phyloP scores from a whole-genome alignment of 331 rosid species.

The Ulmus americana region DNA sequence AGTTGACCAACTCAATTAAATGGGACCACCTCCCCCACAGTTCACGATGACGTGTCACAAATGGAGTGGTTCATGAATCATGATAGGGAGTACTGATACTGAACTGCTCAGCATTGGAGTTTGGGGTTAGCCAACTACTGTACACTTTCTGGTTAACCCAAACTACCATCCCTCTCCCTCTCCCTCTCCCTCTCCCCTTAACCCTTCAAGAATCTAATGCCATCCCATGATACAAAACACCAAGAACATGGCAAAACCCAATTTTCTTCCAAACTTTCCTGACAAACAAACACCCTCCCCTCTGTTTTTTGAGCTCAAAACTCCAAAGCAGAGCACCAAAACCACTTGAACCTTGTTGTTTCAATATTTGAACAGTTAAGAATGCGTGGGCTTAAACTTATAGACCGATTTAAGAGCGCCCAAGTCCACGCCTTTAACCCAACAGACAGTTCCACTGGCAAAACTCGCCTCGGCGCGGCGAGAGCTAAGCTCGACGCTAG shows the following conservation, averaged over 20 bases:
- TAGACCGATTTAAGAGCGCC: slow-evolving; percentile 55
- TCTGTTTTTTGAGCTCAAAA: neutral
- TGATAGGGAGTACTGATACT: slow-evolving; percentile 22
- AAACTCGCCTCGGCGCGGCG: slow-evolving; percentile 22
- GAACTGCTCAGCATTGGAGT: slow-evolving; percentile 4
- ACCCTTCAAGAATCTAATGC: slow-evolving; percentile 12
- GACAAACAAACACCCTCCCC: slow-evolving; percentile 11
- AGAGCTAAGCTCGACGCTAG: slow-evolving; percentile 38
- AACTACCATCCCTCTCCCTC: slow-evolving; percentile 6
- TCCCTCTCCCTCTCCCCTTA: too few relatives aligned
- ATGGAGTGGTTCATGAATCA: slow-evolving; percentile 38
- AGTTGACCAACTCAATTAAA: slow-evolving; percentile 40
- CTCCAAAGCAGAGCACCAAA: neutral
- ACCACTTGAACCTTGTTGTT: neutral
- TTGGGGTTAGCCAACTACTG: slow-evolving; percentile 27
- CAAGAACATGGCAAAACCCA: neutral
- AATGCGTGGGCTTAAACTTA: slow-evolving; percentile 59
- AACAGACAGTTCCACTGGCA: slow-evolving; percentile 32
- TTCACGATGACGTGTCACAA: slow-evolving; percentile 24
- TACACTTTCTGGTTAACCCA: slow-evolving; percentile 22
- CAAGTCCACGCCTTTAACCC: slow-evolving; percentile 72
- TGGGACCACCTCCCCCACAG: slow-evolving; percentile 16
- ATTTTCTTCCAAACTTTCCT: slow-evolving; percentile 16
- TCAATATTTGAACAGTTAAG: neutral
- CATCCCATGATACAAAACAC: slow-evolving; percentile 22